Base-by-base conservation (phyloP, 139 green algal genomes). In the Chlorella sp. region DNA sequence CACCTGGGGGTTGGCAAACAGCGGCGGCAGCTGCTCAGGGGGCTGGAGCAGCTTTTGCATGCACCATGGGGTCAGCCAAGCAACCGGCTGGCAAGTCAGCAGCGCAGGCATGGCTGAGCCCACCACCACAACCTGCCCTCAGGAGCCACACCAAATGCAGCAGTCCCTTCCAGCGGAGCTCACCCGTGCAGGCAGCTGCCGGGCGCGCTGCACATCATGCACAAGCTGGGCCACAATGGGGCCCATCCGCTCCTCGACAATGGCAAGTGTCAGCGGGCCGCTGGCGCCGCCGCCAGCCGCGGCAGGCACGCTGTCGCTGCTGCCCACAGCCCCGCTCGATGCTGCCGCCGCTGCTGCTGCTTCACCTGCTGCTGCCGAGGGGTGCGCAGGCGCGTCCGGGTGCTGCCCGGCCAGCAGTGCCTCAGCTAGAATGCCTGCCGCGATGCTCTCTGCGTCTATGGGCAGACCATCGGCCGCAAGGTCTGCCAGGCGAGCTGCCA, bases 361-460 rank as follows among this genome's bases (percentile, higher is more conserved):
- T 7, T 18, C 15, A 2, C 11, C 21, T n/a, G 78, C 78, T 7
- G 18, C 39, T 51, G 47, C 47, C 16, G 13, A 25, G 18, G 25
- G 51, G 51, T 13, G 20, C 51, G n/a, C 51, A 5, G 30, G 20
- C 7, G 0, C 36, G 15, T 20, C 21, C 9, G 63, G 1, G 57
- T 36, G 70, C 67, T 32, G 34, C 44, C 73, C 64, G 36, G 30
- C 32, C 11, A 88, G 83, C 65, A 96, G 89, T 21, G 90, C 91
- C 25, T 98, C 95, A 0, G 91, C 82, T 15, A 99, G 64, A 3
- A 99, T 88, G 32, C 90, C 96, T 9, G 96, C 96, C 21, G 93
- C 93, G n/a, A 98, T 95, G 62, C 83, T 90, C 23, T 95, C 89
- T 2, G 93, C 93, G 70, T 98, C 96, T 67, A 98, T 86, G 1